Evolutionary conservation across 768 basidiomycete species (phyloP), one percentile per base, ranked within the genome.

Genomic region (Favolaschia claudopus): DNA sequence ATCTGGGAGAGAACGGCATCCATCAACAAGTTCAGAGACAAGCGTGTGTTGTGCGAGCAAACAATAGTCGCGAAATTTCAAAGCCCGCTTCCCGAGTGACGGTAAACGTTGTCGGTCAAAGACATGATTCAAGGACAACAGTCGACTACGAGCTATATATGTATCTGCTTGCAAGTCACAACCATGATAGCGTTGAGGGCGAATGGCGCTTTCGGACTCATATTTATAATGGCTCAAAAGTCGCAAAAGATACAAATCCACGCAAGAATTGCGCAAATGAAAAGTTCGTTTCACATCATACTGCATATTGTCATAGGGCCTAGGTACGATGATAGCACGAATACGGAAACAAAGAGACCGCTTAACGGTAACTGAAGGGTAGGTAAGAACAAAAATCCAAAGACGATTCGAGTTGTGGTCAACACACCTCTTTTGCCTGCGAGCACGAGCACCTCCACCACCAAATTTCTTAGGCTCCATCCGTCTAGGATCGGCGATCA

Each of bases 401-500:
- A 40, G 33, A 27, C 48, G 20, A 38, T 3, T 29, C 43, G 17
- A 40, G n/a, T n/a, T 34, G 39, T 39, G 33, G 29, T 70, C 22
- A 25, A 70, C 85, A 60, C 63, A 95, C 93, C 90, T 93, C 86
- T 96, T 97, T 84, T 97, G 96, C 79, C 95, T 90, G 82, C 95
- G 92, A 58, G 95, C 95, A 86, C 96, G 93, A 66, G 96, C 96
- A 89, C 96, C 96, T 76, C 83, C 85, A 84, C 96, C 96, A 86
- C 96, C 96, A 76, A 99, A 98, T 82, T 96, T 97, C 89, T 98
- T 98, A 69, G 96, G 96, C 77, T 99, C 96, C 90, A 92, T 93
- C 82, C 96, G 90, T 80, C 97, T 89, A 66, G 94, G 95, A 75
- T 96, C 95, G 55, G 95, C 92, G 66, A 96, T 95, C 70, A 96